Conservation (phyloP, 1,284 basidiomycete genomes). For the Vanrija sp. region DNA sequence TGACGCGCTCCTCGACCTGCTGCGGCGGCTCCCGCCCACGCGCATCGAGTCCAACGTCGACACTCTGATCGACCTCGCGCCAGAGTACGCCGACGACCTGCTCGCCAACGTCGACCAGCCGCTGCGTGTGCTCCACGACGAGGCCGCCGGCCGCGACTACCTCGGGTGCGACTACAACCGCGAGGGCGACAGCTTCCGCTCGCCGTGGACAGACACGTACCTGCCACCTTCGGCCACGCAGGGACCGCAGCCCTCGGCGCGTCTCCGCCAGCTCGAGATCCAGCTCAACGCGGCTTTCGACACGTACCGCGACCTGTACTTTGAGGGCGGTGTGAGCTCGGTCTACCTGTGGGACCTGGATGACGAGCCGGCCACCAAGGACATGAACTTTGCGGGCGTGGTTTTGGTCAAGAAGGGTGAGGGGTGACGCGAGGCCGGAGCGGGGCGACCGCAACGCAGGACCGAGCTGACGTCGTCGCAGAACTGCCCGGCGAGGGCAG, state of each 20-base stretch:
- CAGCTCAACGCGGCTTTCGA: conserved; percentile 94
- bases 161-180: conserved; percentile 97
- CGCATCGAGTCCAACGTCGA: conserved; percentile 83
- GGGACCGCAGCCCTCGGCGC: conserved; percentile 76
- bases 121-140: conserved; percentile 74
- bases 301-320: conserved; percentile 97
- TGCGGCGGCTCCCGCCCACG: conserved; percentile 92
- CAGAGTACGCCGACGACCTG: conserved; percentile 94
- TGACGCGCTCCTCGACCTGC: conserved; percentile 89
- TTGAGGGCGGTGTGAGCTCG: conserved; percentile 92
- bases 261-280: conserved; percentile 86
- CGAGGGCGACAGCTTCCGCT: conserved; percentile 91
- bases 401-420: conserved; percentile 92
- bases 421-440: conserved; percentile 34
- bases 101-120: conserved; percentile 94
- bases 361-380: conserved; percentile 58
- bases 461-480: conserved; percentile 4
- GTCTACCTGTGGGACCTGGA: conserved; percentile 99
- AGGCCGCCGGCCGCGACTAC: conserved; percentile 70
- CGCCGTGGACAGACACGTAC: conserved; percentile 96
- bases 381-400: conserved; percentile 77
- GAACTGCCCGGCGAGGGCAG: conserved; percentile 14
- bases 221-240: conserved; percentile 68
- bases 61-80: conserved; percentile 73
- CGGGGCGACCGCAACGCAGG: neutral